Evolutionary conservation across 257 asterid genomes (phyloP).

Genomic region (Mitragyna speciosa): DNA sequence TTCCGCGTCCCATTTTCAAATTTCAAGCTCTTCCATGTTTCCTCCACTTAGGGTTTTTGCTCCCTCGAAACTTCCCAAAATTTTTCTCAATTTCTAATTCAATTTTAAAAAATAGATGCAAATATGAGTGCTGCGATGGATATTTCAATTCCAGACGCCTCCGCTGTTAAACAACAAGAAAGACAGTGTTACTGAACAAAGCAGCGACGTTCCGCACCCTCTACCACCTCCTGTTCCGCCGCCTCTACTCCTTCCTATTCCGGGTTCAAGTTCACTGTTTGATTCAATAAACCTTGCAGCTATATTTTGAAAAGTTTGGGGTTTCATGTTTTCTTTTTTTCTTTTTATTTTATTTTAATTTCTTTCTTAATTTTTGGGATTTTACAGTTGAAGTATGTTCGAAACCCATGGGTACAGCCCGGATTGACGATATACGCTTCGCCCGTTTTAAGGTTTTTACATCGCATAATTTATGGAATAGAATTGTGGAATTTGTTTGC

Average conservation of each 20-base stretch:
- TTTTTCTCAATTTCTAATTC: not conserved
- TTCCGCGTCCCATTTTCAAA: not conserved
- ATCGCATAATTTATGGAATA: not conserved
- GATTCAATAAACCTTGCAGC: not conserved
- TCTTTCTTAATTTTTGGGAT: constrained; percentile 17
- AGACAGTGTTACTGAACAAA: constrained; percentile 36
- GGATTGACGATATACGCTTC: constrained; percentile 58
- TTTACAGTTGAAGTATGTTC: constrained; percentile 82
- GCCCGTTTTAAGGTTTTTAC: constrained; percentile 75
- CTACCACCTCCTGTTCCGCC: constrained; percentile 34
- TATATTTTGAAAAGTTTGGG: constrained; percentile 9
- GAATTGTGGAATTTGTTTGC: not conserved
- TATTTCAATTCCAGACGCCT: constrained; percentile 44
- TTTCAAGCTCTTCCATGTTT: not conserved
- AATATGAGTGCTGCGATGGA: constrained; percentile 87
- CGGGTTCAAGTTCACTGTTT: constrained; percentile 58
- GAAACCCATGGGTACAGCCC: constrained; percentile 74
- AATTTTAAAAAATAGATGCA: not conserved
- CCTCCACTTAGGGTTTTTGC: not conserved
- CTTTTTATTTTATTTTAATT: no score
- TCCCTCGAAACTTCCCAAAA: not conserved
- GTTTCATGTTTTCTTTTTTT: not conserved
- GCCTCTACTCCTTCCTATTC: constrained; percentile 33
- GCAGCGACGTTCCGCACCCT: constrained; percentile 44
- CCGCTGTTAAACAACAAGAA: constrained; percentile 24